Evolutionary conservation across 1,284 basidiomycete genomes (phyloP), one percentile per base, ranked within the genome.

Genomic region (Spongiforma sp.): DNA sequence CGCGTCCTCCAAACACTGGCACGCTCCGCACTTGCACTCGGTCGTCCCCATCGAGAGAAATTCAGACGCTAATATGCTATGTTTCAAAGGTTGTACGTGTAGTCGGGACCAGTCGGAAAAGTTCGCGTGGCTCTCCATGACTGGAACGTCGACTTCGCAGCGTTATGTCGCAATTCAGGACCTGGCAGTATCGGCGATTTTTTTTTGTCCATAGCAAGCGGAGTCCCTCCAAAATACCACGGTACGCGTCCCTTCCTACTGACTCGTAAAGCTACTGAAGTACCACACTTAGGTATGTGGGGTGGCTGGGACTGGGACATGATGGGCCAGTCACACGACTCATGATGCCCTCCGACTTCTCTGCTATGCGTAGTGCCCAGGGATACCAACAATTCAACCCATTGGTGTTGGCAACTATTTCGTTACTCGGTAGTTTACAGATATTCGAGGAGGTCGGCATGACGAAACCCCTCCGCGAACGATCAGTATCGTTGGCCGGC

Each of bases 241-340:
- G 84, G 90, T 89, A 75, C 75, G 82, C 65, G 67, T 66, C 60
- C 64, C 46, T 58, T 63, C 71, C 41, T 64, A 63, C 53, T 60
- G 61, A 63, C 59, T 67, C 63, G 61, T 62, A 54, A 41, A 36
- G 46, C 64, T 69, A 33, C 48, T 64, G 21, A 55, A 65, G 50
- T 43, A 55, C 59, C 26, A 54, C 33, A 33, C 62, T 33, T 71
- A 95, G 96, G 73, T 89, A 91, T 64, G 91, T 95, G 28, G 97
- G 98, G 39, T 99, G 97, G 97, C 99, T 95, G 95, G 97, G 98
- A 55, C 95, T n/a, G n/a, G n/a, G n/a, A n/a, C n/a, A n/a, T n/a
- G n/a, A 99, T 77, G 89, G 96, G 73, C 84, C 89, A 28, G 76
- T 82, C 63, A 96, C 94, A 43, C 90, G 98, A 46, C 99, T 99